phyloP scores from a whole-genome alignment of 768 basidiomycete species.

The Termitomyces sp. region DNA sequence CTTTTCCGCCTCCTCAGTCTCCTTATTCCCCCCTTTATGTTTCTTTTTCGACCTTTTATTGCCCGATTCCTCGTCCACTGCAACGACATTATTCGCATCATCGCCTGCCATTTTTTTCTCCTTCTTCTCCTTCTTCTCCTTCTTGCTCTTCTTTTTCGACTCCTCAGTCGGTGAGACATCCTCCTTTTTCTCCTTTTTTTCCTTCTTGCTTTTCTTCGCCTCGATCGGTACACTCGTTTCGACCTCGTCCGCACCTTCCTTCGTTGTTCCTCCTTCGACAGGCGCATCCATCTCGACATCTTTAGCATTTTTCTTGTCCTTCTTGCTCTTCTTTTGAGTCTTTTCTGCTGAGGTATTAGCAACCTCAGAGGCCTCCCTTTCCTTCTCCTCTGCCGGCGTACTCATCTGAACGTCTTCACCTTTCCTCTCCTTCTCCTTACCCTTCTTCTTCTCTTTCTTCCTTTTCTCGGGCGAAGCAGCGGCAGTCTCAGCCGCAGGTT shows the following conservation, averaged over 20 bases:
- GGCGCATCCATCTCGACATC: conserved; percentile 10
- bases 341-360: conserved; percentile 11
- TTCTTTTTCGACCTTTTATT: not conserved
- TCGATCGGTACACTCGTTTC: conserved; percentile 5
- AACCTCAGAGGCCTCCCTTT: conserved; percentile 11
- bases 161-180: conserved; percentile 1
- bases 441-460: conserved; percentile 26
- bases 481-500: conserved; percentile 6
- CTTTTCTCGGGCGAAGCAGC: conserved; percentile 18
- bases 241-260: conserved; percentile 11
- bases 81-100: not conserved
- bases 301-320: conserved; percentile 12
- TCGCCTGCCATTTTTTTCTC: not conserved
- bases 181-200: conserved; percentile 19
- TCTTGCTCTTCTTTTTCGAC: conserved; percentile 12
- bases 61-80: not conserved
- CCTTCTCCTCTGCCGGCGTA: conserved; percentile 11
- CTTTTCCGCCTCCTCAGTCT: not conserved
- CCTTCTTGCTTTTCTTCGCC: conserved; percentile 10
- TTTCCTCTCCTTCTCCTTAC: conserved; percentile 17
- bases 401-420: conserved; percentile 8
- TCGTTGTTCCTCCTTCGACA: conserved; percentile 16
- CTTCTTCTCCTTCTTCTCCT: conserved; percentile 5
- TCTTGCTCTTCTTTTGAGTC: conserved; percentile 10
- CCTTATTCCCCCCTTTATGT: not conserved